Evolutionary conservation across 768 basidiomycete species (phyloP).

Genomic region (Tylopilus sp.): DNA sequence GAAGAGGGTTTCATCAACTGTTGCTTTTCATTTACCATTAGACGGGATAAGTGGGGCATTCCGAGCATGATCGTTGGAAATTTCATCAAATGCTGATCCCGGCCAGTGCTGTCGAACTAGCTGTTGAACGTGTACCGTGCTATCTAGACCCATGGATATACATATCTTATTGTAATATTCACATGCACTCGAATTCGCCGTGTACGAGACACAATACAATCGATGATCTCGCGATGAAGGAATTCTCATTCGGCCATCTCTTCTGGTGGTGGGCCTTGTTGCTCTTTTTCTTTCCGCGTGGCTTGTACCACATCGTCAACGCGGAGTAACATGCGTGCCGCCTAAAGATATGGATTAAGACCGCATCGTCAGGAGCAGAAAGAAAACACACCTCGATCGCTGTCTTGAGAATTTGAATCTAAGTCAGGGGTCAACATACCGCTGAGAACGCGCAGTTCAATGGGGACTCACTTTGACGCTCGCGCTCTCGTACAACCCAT

Average conservation of each 20-base stretch:
- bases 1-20: slow-evolving; percentile 82
- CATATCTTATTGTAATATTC: slow-evolving; percentile 12
- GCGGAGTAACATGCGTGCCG: slow-evolving; percentile 85
- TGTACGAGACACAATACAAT: neutral
- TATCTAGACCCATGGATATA: slow-evolving; percentile 11
- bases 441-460: neutral
- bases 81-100: slow-evolving; percentile 63
- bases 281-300: slow-evolving; percentile 63
- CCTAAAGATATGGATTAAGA: slow-evolving; percentile 38
- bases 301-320: slow-evolving; percentile 95
- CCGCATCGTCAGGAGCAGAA: neutral
- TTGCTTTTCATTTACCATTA: slow-evolving; percentile 89
- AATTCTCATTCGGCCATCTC: slow-evolving; percentile 42
- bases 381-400: slow-evolving; percentile 72
- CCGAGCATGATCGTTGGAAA: slow-evolving; percentile 91
- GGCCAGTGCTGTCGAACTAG: neutral
- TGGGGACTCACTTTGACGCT: slow-evolving; percentile 73
- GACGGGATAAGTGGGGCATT: slow-evolving; percentile 81
- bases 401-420: slow-evolving; percentile 96
- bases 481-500: slow-evolving; percentile 92
- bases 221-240: neutral
- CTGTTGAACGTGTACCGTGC: neutral
- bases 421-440: neutral
- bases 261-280: slow-evolving; percentile 49
- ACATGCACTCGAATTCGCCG: slow-evolving; percentile 3